Evolutionary conservation across 306 rosid genomes (phyloP).

Genomic region (Citrullus amarus): DNA sequence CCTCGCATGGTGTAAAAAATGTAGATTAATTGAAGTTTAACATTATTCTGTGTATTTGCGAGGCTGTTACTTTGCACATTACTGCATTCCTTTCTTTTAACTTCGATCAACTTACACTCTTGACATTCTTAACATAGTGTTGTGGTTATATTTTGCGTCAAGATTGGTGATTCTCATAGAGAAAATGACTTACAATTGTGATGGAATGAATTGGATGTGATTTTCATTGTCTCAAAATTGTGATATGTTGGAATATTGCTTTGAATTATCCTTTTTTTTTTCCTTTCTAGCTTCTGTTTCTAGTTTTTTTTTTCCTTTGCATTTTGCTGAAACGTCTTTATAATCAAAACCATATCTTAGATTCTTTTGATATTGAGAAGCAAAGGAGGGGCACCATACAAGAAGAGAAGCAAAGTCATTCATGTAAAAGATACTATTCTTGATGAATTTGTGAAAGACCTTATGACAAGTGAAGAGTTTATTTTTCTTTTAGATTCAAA

Average conservation of each 20-base stretch:
- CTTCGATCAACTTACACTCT: not conserved
- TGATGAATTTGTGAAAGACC: not conserved
- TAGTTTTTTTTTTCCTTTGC: not conserved
- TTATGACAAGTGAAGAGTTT: not conserved
- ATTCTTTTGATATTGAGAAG: not conserved
- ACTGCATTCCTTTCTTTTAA: not conserved
- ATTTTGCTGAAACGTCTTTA: not conserved
- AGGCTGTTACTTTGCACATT: not conserved
- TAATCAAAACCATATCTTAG: not conserved
- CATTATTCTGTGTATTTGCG: not conserved
- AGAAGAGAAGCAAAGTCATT: not conserved
- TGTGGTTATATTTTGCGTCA: not conserved
- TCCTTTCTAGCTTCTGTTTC: not conserved
- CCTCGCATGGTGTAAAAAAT: not conserved
- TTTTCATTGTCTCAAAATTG: not conserved
- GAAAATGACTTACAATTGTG: not conserved
- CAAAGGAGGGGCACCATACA: not conserved
- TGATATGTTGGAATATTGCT: not conserved
- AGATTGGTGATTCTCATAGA: not conserved
- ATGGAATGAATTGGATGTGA: not conserved
- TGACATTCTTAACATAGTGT: not conserved
- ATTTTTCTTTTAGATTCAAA: not conserved
- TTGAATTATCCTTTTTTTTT: not conserved
- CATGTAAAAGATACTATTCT: not conserved
- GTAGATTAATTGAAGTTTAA: conserved; percentile 4